phyloP scores from a whole-genome alignment of 768 basidiomycete species.

The Macrolepiota fuliginosa region DNA sequence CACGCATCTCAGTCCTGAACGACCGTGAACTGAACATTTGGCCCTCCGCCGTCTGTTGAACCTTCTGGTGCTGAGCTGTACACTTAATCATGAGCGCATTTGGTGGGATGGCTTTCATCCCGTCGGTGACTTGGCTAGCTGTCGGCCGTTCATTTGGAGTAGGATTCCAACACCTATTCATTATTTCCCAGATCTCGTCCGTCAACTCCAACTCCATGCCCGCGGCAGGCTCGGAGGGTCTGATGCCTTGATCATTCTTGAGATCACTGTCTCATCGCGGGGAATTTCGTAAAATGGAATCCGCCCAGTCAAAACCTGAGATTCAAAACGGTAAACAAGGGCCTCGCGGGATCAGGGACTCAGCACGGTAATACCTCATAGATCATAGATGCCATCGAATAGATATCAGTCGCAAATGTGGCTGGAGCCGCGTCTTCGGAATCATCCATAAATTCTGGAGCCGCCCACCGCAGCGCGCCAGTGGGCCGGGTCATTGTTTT shows the following conservation, averaged over 20 bases:
- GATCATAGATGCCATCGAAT: conserved; percentile 17
- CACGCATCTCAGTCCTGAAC: background rate
- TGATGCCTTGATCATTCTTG: conserved; percentile 13
- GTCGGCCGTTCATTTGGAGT: background rate
- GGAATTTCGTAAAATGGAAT: conserved; percentile 19
- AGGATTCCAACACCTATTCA: background rate
- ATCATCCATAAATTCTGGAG: conserved; percentile 10
- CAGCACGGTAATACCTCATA: conserved; percentile 15
- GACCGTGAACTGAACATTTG: background rate
- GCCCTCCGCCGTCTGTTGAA: background rate
- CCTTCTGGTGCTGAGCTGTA: background rate
- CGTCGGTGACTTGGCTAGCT: background rate
- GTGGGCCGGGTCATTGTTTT: background rate
- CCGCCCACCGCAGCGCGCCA: background rate
- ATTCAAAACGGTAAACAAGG: no score
- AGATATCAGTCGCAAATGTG: conserved; percentile 15
- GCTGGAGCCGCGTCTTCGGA: background rate
- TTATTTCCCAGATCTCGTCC: background rate
- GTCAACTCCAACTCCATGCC: background rate
- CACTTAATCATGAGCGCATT: background rate
- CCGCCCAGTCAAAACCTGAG: conserved; percentile 18
- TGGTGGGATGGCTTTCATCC: background rate
- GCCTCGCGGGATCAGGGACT: background rate
- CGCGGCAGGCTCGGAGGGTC: conserved; percentile 12
- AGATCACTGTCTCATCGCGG: conserved; percentile 17